Base-by-base conservation (phyloP, 768 basidiomycete genomes). In the Pholiota molesta region DNA sequence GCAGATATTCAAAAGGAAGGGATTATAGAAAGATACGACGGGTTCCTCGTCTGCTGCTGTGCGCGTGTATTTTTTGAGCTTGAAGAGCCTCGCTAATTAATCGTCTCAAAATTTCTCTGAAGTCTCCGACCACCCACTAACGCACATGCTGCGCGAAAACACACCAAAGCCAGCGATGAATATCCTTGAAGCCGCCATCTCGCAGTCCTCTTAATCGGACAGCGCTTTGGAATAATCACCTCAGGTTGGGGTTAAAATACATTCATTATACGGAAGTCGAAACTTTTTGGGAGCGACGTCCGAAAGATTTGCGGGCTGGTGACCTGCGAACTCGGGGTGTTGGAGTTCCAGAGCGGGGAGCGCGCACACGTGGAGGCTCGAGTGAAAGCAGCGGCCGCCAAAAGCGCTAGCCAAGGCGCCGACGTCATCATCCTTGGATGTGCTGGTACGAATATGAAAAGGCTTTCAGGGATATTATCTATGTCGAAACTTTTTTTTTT, bases 31-130 rank as follows among this genome's bases (percentile, higher is more conserved):
- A 52, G 65, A 55, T 66, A 73, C 59, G 78, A 77, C 59, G 78
- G 75, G 0, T 76, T 77, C 59, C 62, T 79, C 29, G 74, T 78
- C 26, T 75, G 76, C 66, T 79, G 78, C 62, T 79, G 75, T 77
- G 57, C 64, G 76, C 69, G 1, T 0, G 10, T 44, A 23, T 26
- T 23, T 19, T 19, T 37, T 29, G n/a, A 58, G 3, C n/a, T 26
- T 52, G 14, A 19, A 52, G 37, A 61, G 17, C 10, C 40, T 52
- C 49, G 17, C 54, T 55, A 28, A 62, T 11, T 19, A 1, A 31
- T 21, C 14, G 13, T 26, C 2, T 23, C n/a, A 17, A 6, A 21
- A 7, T 17, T 21, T 45, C 17, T 19, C 23, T 23, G 31, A 44
- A 77, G 74, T 78, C 66, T 77, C 75, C 21, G 75, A 78, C 61